Conservation (phyloP, 78 protist genomes). For the Polysphondylium violaceum region DNA sequence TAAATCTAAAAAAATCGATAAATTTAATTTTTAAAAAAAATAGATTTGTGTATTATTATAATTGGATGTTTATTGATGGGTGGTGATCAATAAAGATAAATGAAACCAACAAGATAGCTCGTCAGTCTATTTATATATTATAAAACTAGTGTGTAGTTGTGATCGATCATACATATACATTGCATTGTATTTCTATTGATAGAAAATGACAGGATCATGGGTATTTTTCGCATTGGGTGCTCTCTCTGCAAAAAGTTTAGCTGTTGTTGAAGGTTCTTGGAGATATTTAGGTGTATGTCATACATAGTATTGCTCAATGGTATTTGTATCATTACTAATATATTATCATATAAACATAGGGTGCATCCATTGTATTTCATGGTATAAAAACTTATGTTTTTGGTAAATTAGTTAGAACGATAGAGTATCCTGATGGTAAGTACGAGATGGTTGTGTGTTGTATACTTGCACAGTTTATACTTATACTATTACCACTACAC, state of each 20-base stretch:
- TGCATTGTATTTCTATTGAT: too few species aligned
- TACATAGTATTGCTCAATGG: neutral
- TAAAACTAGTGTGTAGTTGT: too few species aligned
- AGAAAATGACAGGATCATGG: slow-evolving; percentile 34
- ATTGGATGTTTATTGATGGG: too few species aligned
- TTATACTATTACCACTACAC: neutral
- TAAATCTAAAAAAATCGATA: too few species aligned
- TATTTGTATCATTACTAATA: neutral
- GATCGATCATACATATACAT: too few species aligned
- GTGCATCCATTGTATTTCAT: slow-evolving; percentile 75
- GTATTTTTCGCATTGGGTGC: slow-evolving; percentile 46
- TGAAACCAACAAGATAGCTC: too few species aligned
- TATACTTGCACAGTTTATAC: too few species aligned
- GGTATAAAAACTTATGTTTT: slow-evolving; percentile 50
- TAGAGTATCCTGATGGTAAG: slow-evolving; percentile 70
- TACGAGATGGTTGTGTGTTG: too few species aligned
- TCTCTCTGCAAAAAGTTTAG: slow-evolving; percentile 8
- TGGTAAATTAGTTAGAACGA: slow-evolving; percentile 55
- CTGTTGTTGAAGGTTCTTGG: slow-evolving; percentile 61
- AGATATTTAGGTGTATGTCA: slow-evolving; percentile 67
- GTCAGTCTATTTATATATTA: too few species aligned
- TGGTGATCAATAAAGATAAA: too few species aligned
- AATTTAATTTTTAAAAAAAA: too few species aligned
- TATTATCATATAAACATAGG: slow-evolving; percentile 3
- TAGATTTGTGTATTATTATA: too few species aligned